Conservation (phyloP, 140 eudicot species). For the Cichorium intybus region DNA sequence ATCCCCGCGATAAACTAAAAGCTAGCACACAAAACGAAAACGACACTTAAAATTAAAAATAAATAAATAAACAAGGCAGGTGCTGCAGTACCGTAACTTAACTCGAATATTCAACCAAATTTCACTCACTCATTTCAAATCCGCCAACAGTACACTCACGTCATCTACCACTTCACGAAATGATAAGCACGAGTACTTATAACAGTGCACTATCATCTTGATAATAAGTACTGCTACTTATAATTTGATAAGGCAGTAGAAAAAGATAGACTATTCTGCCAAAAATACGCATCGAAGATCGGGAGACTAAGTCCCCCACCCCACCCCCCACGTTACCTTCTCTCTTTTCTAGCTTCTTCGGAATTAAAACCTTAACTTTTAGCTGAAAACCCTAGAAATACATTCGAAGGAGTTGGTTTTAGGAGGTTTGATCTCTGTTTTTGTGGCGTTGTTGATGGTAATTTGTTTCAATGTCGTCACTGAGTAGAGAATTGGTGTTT, state of each 20-base stretch:
- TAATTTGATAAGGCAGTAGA: slow-evolving; percentile 48
- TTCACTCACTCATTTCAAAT: slow-evolving; percentile 52
- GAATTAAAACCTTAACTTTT: slow-evolving; percentile 10
- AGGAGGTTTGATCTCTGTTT: slow-evolving; percentile 1
- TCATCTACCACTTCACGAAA: slow-evolving; percentile 35
- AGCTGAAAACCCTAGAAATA: slow-evolving; percentile 46
- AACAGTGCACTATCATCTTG: neutral
- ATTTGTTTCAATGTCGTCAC: slow-evolving; percentile 59
- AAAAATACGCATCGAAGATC: slow-evolving; percentile 60
- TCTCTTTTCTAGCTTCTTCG: slow-evolving; percentile 28
- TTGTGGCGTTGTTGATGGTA: slow-evolving; percentile 18
- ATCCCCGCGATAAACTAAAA: slow-evolving; percentile 14
- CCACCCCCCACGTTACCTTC: slow-evolving; percentile 14
- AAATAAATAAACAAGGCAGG: neutral
- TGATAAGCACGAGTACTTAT: slow-evolving; percentile 10
- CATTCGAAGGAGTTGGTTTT: neutral
- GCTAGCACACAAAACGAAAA: slow-evolving; percentile 5
- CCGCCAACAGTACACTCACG: slow-evolving; percentile 42
- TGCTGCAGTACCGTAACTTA: slow-evolving; percentile 39
- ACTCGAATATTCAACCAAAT: slow-evolving; percentile 51
- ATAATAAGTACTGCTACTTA: slow-evolving; percentile 24
- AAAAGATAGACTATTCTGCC: slow-evolving; percentile 49
- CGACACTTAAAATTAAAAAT: slow-evolving; percentile 15
- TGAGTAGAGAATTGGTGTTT: slow-evolving; percentile 79
- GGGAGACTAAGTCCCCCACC: slow-evolving; percentile 67